A percentile compares a stretch with the other conserved stretches of the same genome.
These are phyloP conservation scores for Pistacia vera DNA, from an alignment of 345 rosid genomes.

Conservation along the genomic window DNA sequence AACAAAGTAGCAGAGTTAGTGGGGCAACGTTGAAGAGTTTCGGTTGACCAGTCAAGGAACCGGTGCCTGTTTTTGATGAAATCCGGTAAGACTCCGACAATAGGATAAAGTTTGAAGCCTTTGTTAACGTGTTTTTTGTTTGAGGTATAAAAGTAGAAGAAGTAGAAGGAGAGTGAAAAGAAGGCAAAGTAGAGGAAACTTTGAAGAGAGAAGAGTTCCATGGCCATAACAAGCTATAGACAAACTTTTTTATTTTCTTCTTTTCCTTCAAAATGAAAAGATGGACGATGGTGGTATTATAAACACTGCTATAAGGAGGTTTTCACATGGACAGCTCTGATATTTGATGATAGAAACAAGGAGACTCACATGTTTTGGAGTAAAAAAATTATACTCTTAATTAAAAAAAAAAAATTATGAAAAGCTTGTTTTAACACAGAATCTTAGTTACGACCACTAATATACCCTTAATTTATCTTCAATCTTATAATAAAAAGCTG, in stretches of 20 bases:
- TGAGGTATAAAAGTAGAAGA: slow-evolving; percentile 6
- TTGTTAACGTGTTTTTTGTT: neutral
- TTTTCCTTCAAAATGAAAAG: neutral
- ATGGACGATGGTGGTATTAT: neutral
- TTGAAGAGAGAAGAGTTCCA: slow-evolving; percentile 34
- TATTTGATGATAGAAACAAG: too few relatives aligned
- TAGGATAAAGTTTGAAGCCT: slow-evolving; percentile 41
- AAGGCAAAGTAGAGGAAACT: slow-evolving; percentile 19
- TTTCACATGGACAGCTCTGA: too few relatives aligned
- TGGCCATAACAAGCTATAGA: neutral
- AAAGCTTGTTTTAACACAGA: too few relatives aligned
- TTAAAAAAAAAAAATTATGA: too few relatives aligned
- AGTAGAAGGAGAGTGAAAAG: slow-evolving; percentile 21
- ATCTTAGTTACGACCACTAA: too few relatives aligned
- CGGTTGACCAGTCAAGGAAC: slow-evolving; percentile 43
- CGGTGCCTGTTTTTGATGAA: slow-evolving; percentile 44
- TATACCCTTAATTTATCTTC: too few relatives aligned
- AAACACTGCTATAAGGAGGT: too few relatives aligned
- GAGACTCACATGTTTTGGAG: too few relatives aligned
- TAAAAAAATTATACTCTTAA: too few relatives aligned
- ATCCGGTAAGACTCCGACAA: slow-evolving; percentile 38
- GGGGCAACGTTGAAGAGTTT: slow-evolving; percentile 32
- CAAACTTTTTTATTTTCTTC: neutral
- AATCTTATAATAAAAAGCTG: too few relatives aligned
- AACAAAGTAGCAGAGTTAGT: slow-evolving; percentile 24